Conservation (phyloP, 1,284 basidiomycete genomes). For the Fistulina hepatica region DNA sequence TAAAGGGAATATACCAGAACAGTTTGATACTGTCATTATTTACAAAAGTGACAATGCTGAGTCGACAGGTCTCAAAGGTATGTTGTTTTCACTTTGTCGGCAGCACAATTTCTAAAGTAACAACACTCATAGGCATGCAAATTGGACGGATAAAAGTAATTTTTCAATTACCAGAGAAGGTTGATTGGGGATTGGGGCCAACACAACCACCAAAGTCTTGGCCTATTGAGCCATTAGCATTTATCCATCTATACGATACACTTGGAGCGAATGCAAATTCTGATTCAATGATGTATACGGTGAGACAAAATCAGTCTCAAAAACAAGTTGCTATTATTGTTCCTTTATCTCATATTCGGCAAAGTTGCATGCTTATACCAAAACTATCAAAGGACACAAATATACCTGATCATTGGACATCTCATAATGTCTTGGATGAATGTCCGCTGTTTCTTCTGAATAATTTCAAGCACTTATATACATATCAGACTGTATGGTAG, state of each 20-base stretch:
- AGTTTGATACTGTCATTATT: conserved; percentile 2
- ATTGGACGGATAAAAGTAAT: conserved; percentile 1
- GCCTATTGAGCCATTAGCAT: conserved; percentile 2
- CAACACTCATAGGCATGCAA: not conserved
- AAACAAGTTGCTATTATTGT: not conserved
- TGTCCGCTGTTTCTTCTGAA: conserved; percentile 1
- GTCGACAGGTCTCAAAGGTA: conserved; percentile 1
- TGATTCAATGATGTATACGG: not conserved
- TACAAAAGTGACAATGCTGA: not conserved
- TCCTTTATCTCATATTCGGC: not conserved
- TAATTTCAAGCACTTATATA: conserved; percentile 1
- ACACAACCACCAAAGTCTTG: not conserved
- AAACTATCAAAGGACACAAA: not conserved
- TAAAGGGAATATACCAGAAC: too few relatives aligned
- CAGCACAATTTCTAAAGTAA: not conserved
- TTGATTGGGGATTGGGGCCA: conserved; percentile 3
- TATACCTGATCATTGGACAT: too few relatives aligned
- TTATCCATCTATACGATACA: not conserved
- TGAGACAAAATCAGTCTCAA: not conserved
- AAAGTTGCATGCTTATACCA: not conserved
- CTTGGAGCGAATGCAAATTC: not conserved
- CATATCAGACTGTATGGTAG: conserved; percentile 4
- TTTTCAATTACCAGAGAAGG: not conserved
- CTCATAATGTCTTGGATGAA: conserved; percentile 1
- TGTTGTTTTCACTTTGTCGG: not conserved